Conservation (phyloP, 306 rosid genomes). For the Malus fusca region DNA sequence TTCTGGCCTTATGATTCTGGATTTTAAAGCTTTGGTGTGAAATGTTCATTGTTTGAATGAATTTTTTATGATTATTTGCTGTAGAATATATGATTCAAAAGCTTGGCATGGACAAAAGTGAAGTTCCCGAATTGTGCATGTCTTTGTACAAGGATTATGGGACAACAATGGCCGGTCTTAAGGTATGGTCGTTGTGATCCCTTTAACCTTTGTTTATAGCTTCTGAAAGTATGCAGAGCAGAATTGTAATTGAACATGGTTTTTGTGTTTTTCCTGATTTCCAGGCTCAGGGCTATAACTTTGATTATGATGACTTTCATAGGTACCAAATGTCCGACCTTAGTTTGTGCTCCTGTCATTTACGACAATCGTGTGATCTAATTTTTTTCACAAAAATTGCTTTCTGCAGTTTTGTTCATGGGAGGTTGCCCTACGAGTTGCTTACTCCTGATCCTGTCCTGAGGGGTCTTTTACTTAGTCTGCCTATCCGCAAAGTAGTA, state of each 20-base stretch:
- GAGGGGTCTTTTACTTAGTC: slow-evolving; percentile 59
- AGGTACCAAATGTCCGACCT: slow-evolving; percentile 31
- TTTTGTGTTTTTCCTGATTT: slow-evolving; percentile 9
- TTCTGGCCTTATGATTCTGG: neutral
- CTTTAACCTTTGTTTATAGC: neutral
- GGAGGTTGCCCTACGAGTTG: slow-evolving; percentile 65
- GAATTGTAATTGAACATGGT: neutral
- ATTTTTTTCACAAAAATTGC: slow-evolving; percentile 14
- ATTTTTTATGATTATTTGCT: neutral
- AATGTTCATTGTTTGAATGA: neutral
- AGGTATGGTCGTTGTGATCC: slow-evolving; percentile 29
- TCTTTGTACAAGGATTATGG: slow-evolving; percentile 70
- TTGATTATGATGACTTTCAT: slow-evolving; percentile 59
- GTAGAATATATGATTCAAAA: slow-evolving; percentile 64
- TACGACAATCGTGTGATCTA: neutral
- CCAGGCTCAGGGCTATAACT: slow-evolving; percentile 73
- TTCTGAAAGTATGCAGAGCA: neutral
- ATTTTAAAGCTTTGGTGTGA: neutral
- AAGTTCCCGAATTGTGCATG: slow-evolving; percentile 44
- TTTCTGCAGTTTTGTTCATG: slow-evolving; percentile 61
- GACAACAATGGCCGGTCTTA: slow-evolving; percentile 91
- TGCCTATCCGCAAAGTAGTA: slow-evolving; percentile 76
- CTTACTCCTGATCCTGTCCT: slow-evolving; percentile 71
- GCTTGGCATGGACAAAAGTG: slow-evolving; percentile 57
- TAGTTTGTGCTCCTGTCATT: neutral